phyloP scores from a whole-genome alignment of 108 stramenopile genomes.

The Nannochloropsis oceanica region DNA sequence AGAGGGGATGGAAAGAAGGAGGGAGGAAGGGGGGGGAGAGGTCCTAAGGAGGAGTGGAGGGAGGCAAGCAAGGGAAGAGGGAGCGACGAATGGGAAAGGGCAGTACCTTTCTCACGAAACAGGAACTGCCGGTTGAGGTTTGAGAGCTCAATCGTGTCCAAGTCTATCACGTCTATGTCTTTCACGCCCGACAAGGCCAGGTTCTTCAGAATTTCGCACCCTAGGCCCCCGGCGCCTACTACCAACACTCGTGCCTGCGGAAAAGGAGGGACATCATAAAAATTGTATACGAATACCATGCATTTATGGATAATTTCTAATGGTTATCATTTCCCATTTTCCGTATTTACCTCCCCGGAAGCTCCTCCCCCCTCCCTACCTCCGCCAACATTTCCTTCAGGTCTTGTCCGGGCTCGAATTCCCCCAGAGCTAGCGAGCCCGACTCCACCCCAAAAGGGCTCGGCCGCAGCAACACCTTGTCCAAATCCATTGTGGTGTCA shows the following conservation, averaged over 20 bases:
- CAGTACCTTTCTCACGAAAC: constrained; percentile 45
- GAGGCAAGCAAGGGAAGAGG: background rate
- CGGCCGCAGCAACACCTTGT: constrained; percentile 28
- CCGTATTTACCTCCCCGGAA: background rate
- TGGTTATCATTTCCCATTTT: background rate
- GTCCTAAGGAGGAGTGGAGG: background rate
- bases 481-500: constrained; percentile 13
- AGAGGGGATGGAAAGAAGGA: background rate
- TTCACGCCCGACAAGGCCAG: constrained; percentile 74
- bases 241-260: constrained; percentile 55
- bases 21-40: background rate
- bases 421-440: constrained; percentile 35
- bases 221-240: constrained; percentile 96
- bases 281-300: too few species aligned
- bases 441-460: constrained; percentile 39
- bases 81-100: background rate
- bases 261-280: too few species aligned
- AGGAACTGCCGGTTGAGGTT: constrained; percentile 95
- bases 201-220: constrained; percentile 92
- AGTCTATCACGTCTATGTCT: constrained; percentile 78
- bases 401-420: constrained; percentile 37
- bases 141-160: constrained; percentile 96
- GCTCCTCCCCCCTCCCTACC: background rate
- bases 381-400: constrained; percentile 1
- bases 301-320: background rate